Conservation (phyloP, 306 rosid genomes). For the Trifolium fragiferum region DNA sequence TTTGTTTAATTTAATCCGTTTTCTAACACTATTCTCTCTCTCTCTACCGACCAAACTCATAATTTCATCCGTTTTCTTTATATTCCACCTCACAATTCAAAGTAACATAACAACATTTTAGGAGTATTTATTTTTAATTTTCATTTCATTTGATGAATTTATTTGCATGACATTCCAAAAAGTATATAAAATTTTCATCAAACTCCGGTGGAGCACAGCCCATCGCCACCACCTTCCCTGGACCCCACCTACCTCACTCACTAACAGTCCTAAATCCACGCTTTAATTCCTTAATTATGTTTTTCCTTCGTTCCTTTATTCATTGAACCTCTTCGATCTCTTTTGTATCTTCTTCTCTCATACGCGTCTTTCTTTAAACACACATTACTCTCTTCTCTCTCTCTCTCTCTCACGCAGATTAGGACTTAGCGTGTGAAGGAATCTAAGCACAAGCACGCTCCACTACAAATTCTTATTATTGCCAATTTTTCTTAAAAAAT, state of each 20-base stretch:
- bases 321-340: background rate
- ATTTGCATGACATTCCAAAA: no score
- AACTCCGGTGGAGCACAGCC: conserved; percentile 55
- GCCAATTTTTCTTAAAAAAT: background rate
- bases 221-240: conserved; percentile 32
- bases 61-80: no score
- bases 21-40: no score
- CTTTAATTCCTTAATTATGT: background rate
- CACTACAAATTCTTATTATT: background rate
- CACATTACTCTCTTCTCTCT: background rate
- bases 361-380: background rate
- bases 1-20: no score
- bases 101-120: no score
- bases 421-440: no score
- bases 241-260: conserved; percentile 52
- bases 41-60: no score
- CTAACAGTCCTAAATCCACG: background rate
- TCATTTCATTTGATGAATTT: no score
- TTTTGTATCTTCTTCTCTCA: background rate
- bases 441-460: background rate
- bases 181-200: conserved; percentile 25
- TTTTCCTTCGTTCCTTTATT: background rate
- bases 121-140: no score
- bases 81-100: no score
- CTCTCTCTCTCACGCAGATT: background rate